A percentile compares a stretch with the other conserved stretches of the same genome.
Conservation (phyloP, 2,329 filamentous ascomycete genomes). For the Phialemoniopsis sp. region DNA sequence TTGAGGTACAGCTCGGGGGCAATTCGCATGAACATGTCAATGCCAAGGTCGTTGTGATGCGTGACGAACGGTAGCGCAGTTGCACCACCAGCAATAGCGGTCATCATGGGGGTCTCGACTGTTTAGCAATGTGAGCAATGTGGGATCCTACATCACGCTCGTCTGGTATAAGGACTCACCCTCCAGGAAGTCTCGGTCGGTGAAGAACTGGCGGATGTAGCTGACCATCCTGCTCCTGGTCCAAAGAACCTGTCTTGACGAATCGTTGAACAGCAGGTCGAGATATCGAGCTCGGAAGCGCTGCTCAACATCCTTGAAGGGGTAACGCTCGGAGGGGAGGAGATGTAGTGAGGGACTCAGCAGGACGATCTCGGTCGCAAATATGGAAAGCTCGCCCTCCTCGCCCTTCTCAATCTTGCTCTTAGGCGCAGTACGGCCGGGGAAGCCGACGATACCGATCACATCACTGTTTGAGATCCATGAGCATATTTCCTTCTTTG, state of each 20-base stretch:
- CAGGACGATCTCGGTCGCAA: slow-evolving; percentile 80
- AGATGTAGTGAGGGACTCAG: slow-evolving; percentile 89
- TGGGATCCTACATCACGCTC: too few relatives aligned
- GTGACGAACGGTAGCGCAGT: slow-evolving; percentile 94
- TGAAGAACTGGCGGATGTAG: slow-evolving; percentile 86
- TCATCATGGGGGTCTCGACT: slow-evolving; percentile 97
- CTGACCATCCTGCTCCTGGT: slow-evolving; percentile 83
- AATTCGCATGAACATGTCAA: slow-evolving; percentile 92
- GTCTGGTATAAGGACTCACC: too few relatives aligned
- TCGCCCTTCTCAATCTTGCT: slow-evolving; percentile 74
- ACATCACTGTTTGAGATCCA: slow-evolving; percentile 52
- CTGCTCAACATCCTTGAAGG: slow-evolving; percentile 93
- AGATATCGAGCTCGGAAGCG: slow-evolving; percentile 91
- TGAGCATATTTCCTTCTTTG: too few relatives aligned
- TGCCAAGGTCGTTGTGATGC: slow-evolving; percentile 92
- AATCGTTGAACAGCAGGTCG: slow-evolving; percentile 95
- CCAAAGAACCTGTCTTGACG: slow-evolving; percentile 76
- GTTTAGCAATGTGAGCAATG: not conserved
- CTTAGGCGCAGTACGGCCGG: slow-evolving; percentile 84
- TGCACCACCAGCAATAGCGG: slow-evolving; percentile 89
- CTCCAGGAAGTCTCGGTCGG: slow-evolving; percentile 83
- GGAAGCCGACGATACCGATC: slow-evolving; percentile 81
- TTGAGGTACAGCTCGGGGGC: slow-evolving; percentile 96
- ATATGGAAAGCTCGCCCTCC: slow-evolving; percentile 90
- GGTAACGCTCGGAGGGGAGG: slow-evolving; percentile 85